Percentiles rank a stretch among this genome's conserved stretches.
These are phyloP conservation scores for Fusarium sp. DNA, from an alignment of 2,329 filamentous ascomycete species.

Conservation along the genomic window DNA sequence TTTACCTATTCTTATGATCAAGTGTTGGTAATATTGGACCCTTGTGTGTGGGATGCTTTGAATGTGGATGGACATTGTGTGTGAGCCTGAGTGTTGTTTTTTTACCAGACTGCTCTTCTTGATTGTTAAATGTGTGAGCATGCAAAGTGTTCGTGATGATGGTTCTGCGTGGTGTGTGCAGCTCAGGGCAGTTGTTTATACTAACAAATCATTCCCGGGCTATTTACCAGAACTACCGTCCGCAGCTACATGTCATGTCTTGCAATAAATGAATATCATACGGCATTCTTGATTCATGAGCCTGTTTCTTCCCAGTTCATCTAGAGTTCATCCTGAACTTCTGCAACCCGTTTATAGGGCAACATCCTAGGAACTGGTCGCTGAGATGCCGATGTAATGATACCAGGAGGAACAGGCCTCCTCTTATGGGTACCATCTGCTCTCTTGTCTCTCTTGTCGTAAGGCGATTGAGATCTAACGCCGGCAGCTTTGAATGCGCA, in stretches of 20 bases:
- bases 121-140: no score
- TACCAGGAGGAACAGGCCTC: slow-evolving; percentile 16
- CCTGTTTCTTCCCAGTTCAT: slow-evolving; percentile 6
- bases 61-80: no score
- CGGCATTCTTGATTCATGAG: slow-evolving; percentile 6
- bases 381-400: slow-evolving; percentile 10
- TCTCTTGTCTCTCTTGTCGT: slow-evolving; percentile 2
- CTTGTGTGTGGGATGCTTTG: no score
- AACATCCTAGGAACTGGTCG: slow-evolving; percentile 7
- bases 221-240: no score
- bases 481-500: not conserved
- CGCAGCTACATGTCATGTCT: no score
- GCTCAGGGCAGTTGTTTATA: no score
- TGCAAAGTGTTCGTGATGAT: no score
- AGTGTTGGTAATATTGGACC: no score
- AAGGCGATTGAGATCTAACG: slow-evolving; percentile 10
- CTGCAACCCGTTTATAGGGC: slow-evolving; percentile 24
- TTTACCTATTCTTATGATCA: not conserved
- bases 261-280: not conserved
- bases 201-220: no score
- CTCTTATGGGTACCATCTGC: slow-evolving; percentile 21
- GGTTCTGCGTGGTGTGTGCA: no score
- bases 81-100: no score
- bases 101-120: no score
- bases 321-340: slow-evolving; percentile 9